These are phyloP conservation scores for Chalciporus piperatus DNA, from an alignment of 768 basidiomycete genomes.

Conservation along the genomic window DNA sequence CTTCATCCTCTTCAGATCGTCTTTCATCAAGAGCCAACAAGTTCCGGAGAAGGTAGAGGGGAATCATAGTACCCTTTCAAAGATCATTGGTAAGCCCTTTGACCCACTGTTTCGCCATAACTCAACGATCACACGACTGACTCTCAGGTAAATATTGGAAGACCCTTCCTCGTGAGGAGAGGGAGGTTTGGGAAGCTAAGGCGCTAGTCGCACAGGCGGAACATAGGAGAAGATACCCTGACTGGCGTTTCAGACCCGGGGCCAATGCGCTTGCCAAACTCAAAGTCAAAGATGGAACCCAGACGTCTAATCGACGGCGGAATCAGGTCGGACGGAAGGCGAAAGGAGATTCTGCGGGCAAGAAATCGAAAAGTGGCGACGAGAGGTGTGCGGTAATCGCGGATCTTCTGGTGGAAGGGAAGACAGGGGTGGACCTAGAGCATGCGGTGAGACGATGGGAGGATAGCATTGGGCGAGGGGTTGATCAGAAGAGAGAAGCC, in stretches of 20 bases:
- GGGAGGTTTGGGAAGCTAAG: constrained; percentile 74
- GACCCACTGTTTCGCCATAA: neutral
- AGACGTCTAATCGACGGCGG: constrained; percentile 27
- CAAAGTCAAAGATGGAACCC: constrained; percentile 41
- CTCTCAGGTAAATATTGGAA: constrained; percentile 70
- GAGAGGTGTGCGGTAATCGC: constrained; percentile 66
- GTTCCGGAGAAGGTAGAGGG: constrained; percentile 77
- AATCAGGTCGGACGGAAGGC: constrained; percentile 28
- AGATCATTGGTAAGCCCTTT: constrained; percentile 62
- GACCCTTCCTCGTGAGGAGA: constrained; percentile 61
- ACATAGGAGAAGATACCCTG: constrained; percentile 71
- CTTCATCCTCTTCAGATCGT: constrained; percentile 81
- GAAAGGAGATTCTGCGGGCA: constrained; percentile 29
- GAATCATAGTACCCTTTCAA: constrained; percentile 75
- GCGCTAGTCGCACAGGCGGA: constrained; percentile 69
- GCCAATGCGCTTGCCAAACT: constrained; percentile 40
- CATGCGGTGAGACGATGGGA: constrained; percentile 56
- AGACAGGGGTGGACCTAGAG: constrained; percentile 60
- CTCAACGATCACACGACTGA: neutral
- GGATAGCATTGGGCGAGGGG: constrained; percentile 8
- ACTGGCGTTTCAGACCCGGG: constrained; percentile 81
- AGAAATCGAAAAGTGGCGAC: constrained; percentile 37
- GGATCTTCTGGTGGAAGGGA: constrained; percentile 61
- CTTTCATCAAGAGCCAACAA: constrained; percentile 71
- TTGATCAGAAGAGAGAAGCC: constrained; percentile 2